Percentiles rank a stretch among this genome's conserved stretches.
These are phyloP conservation scores for Diaporthe sp. DNA, from an alignment of 2,329 filamentous ascomycete genomes.

Conservation along the genomic window DNA sequence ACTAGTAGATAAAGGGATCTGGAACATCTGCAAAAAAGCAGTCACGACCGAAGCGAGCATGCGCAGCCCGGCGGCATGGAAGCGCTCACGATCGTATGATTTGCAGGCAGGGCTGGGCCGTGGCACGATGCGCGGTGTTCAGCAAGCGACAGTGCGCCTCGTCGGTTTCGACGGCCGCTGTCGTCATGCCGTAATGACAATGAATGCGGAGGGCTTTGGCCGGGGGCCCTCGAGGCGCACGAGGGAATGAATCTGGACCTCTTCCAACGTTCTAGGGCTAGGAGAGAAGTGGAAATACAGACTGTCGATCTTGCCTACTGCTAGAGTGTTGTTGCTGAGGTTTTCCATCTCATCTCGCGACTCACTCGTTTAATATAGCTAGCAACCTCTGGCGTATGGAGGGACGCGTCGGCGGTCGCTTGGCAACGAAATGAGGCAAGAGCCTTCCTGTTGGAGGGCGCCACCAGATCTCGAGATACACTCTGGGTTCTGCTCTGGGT, in stretches of 20 bases:
- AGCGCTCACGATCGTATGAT: conserved; percentile 17
- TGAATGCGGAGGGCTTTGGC: background rate
- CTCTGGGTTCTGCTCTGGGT: background rate
- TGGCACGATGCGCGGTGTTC: background rate
- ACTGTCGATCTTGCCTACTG: background rate
- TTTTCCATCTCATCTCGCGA: conserved; percentile 16
- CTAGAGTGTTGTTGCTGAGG: background rate
- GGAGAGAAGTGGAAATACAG: conserved; percentile 5
- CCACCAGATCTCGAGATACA: background rate
- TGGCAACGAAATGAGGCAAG: conserved; percentile 6
- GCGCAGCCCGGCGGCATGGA: background rate
- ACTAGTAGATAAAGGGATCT: conserved; percentile 18
- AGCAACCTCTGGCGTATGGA: background rate
- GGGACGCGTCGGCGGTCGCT: conserved; percentile 16
- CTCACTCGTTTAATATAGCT: conserved; percentile 15
- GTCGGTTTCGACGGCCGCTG: conserved; percentile 10
- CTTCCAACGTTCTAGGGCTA: conserved; percentile 9
- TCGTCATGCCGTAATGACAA: conserved; percentile 13
- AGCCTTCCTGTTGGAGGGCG: background rate
- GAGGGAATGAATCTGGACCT: conserved; percentile 5
- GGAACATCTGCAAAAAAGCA: conserved; percentile 2
- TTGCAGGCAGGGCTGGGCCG: background rate
- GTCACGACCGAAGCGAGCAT: background rate
- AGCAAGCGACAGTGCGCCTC: background rate
- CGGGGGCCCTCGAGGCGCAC: background rate